phyloP scores from a whole-genome alignment of 2,329 filamentous ascomycete genomes.

The Sclerotinia nivalis region DNA sequence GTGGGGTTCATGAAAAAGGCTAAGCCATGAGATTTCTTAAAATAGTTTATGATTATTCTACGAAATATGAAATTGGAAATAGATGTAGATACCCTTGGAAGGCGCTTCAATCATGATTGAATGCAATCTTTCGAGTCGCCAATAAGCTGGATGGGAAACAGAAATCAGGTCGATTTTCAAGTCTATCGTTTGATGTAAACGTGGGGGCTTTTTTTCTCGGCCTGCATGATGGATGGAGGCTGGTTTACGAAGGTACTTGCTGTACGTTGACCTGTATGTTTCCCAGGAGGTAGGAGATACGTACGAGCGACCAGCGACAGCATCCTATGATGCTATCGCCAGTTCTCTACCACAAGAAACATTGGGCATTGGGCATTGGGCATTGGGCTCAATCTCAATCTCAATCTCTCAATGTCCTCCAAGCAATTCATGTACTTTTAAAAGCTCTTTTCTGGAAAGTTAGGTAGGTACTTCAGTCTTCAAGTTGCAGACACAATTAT shows the following conservation, averaged over 20 bases:
- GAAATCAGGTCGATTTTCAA: neutral
- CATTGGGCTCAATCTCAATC: too few species aligned
- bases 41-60: constrained; percentile 7
- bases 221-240: neutral
- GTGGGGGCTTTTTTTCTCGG: too few species aligned
- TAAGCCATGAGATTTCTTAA: constrained; percentile 13
- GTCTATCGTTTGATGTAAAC: neutral
- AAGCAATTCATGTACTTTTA: neutral
- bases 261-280: neutral
- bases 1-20: constrained; percentile 2
- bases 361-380: too few species aligned
- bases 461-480: too few species aligned
- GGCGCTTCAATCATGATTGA: neutral
- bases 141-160: neutral
- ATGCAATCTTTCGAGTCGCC: constrained; percentile 6
- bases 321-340: neutral
- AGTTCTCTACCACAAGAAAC: neutral
- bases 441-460: too few species aligned
- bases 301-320: too few species aligned
- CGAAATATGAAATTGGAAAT: neutral
- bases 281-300: neutral
- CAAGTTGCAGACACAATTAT: neutral
- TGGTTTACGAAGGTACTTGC: neutral
- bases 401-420: too few species aligned
- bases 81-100: neutral